These are phyloP conservation scores for Neophaeococcomyces aloes DNA, from an alignment of 2,329 filamentous ascomycete genomes.

Conservation along the genomic window DNA sequence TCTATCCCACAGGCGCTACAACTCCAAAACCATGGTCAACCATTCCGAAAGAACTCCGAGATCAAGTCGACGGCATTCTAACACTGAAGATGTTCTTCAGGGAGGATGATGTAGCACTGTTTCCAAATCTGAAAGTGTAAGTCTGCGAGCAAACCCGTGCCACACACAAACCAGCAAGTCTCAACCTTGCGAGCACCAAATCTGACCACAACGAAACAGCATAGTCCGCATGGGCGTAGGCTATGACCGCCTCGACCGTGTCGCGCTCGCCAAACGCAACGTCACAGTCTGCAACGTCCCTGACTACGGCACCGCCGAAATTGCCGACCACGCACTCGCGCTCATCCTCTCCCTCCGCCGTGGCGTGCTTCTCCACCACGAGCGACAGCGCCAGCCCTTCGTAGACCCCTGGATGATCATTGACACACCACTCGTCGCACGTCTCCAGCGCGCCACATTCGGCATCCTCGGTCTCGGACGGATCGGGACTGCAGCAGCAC, in stretches of 20 bases:
- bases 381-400: constrained; percentile 12
- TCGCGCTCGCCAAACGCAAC: constrained; percentile 14
- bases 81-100: constrained; percentile 19
- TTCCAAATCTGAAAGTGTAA: constrained; percentile 19
- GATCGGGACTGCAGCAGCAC: constrained; percentile 53
- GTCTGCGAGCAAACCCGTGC: too few relatives aligned
- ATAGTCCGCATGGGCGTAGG: constrained; percentile 20
- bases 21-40: constrained; percentile 14
- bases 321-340: constrained; percentile 19
- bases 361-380: constrained; percentile 17
- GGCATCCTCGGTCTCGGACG: constrained; percentile 55
- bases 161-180: not conserved
- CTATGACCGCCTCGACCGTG: constrained; percentile 19
- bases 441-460: constrained; percentile 37
- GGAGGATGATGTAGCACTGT: constrained; percentile 13
- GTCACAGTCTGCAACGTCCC: constrained; percentile 23
- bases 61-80: constrained; percentile 18
- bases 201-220: constrained; percentile 3
- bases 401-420: constrained; percentile 16
- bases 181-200: not conserved
- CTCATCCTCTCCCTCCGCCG: constrained; percentile 17
- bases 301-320: constrained; percentile 21
- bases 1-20: constrained; percentile 14
- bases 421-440: constrained; percentile 15
- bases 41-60: constrained; percentile 13